Evolutionary conservation across 345 rosid genomes (phyloP).

Genomic region (Acer yangbiense): DNA sequence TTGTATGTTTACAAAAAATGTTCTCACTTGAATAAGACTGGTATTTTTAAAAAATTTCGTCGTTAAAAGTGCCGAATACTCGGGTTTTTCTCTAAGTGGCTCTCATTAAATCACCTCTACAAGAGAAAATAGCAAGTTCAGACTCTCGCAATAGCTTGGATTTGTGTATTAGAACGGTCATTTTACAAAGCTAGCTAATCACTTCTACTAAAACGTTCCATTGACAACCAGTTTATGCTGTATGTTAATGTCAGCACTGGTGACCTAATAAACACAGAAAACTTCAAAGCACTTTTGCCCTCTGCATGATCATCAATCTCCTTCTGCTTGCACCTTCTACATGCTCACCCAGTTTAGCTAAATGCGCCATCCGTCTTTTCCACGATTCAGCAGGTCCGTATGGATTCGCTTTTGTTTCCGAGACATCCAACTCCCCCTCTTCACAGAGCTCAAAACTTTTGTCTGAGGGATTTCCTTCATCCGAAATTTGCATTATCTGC

Average conservation of each 20-base stretch:
- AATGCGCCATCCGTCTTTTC: conserved; percentile 61
- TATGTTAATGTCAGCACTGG: not conserved
- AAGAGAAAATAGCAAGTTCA: not conserved
- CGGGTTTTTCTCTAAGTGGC: too few relatives aligned
- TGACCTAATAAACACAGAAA: not conserved
- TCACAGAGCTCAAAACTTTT: conserved; percentile 24
- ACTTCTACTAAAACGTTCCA: not conserved
- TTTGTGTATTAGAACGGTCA: not conserved
- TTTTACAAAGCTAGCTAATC: conserved; percentile 1
- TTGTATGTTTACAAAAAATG: too few relatives aligned
- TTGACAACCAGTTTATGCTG: not conserved
- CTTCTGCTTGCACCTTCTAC: conserved; percentile 48
- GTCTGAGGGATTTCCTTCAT: conserved; percentile 21
- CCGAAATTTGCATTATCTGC: conserved; percentile 47
- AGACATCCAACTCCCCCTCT: conserved; percentile 14
- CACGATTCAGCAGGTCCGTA: conserved; percentile 43
- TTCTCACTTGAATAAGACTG: too few relatives aligned
- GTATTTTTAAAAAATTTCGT: too few relatives aligned
- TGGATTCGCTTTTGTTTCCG: conserved; percentile 17
- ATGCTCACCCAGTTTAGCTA: conserved; percentile 54
- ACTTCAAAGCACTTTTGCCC: conserved; percentile 45
- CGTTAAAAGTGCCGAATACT: too few relatives aligned
- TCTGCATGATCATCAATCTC: conserved; percentile 50
- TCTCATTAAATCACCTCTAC: not conserved
- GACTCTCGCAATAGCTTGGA: not conserved